Evolutionary conservation across 2,329 filamentous ascomycete species (phyloP).

Genomic region (Hirsutella minnesotensis): DNA sequence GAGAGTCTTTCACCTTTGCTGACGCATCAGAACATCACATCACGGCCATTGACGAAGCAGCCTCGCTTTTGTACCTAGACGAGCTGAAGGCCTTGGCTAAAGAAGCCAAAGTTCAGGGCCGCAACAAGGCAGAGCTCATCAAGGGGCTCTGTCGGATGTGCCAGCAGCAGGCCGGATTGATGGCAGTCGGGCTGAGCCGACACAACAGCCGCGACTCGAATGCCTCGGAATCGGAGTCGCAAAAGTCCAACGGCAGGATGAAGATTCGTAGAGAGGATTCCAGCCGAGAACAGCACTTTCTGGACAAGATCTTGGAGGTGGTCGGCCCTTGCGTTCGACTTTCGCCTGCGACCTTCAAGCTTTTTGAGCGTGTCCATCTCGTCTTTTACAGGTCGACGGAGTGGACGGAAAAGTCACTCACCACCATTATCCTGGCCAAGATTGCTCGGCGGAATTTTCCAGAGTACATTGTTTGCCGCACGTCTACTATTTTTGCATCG

Average conservation of each 20-base stretch:
- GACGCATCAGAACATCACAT: conserved; percentile 66
- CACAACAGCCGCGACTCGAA: conserved; percentile 48
- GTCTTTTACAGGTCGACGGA: conserved; percentile 94
- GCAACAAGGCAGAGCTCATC: conserved; percentile 73
- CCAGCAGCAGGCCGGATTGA: conserved; percentile 63
- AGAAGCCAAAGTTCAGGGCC: conserved; percentile 76
- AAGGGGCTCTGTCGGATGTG: conserved; percentile 63
- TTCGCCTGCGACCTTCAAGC: conserved; percentile 55
- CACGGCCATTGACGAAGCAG: conserved; percentile 69
- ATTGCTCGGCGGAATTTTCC: conserved; percentile 84
- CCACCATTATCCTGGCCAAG: conserved; percentile 85
- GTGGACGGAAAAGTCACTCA: conserved; percentile 95
- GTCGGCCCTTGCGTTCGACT: conserved; percentile 79
- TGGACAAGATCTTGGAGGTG: conserved; percentile 62
- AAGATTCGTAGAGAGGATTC: conserved; percentile 21
- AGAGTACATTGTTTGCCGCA: conserved; percentile 79
- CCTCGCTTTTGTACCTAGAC: conserved; percentile 69
- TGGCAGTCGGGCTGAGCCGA: conserved; percentile 53
- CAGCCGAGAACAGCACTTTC: conserved; percentile 63
- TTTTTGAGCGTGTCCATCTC: conserved; percentile 89
- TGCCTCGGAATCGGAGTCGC: conserved; percentile 30
- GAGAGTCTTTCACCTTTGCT: conserved; percentile 60
- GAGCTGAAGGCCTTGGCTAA: conserved; percentile 79
- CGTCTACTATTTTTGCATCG: conserved; percentile 76
- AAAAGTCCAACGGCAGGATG: conserved; percentile 5